Percentiles rank a stretch among this genome's conserved stretches.
Evolutionary conservation across 1,284 basidiomycete species (phyloP).

Genomic region (Pseudozyma thailandica): DNA sequence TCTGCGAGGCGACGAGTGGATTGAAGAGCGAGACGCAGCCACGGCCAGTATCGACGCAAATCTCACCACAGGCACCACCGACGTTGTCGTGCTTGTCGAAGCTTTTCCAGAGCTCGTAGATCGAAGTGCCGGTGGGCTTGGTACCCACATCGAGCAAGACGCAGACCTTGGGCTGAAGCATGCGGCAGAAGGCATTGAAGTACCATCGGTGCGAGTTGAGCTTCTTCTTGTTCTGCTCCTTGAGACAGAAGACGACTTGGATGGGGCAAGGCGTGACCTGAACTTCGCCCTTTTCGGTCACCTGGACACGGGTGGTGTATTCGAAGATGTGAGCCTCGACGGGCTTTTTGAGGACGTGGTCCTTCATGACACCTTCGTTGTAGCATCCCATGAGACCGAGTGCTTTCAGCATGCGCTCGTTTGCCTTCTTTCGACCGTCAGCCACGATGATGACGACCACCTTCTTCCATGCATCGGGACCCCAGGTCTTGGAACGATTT

Average conservation of each 20-base stretch:
- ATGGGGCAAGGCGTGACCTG: constrained; percentile 67
- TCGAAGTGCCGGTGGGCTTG: constrained; percentile 74
- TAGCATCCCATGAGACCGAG: constrained; percentile 72
- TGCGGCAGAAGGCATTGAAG: constrained; percentile 68
- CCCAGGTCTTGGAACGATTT: constrained; percentile 94
- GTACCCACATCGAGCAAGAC: constrained; percentile 94
- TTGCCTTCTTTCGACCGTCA: constrained; percentile 90
- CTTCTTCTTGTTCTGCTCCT: constrained; percentile 66
- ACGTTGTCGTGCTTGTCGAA: constrained; percentile 96
- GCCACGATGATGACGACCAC: constrained; percentile 77
- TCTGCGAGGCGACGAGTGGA: constrained; percentile 76
- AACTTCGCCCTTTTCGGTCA: constrained; percentile 83
- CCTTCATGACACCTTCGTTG: constrained; percentile 83
- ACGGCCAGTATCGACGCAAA: constrained; percentile 88
- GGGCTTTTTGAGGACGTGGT: constrained; percentile 83
- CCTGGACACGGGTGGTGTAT: constrained; percentile 88
- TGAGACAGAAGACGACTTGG: constrained; percentile 66
- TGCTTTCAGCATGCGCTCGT: constrained; percentile 93
- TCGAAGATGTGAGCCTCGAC: constrained; percentile 96
- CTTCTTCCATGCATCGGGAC: constrained; percentile 95
- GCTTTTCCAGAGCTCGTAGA: constrained; percentile 96
- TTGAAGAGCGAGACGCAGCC: constrained; percentile 72
- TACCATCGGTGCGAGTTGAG: constrained; percentile 65
- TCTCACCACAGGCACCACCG: constrained; percentile 94
- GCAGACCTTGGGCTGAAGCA: constrained; percentile 81